Conservation (phyloP, 495 filamentous ascomycete species). For the Tuber aestivum region DNA sequence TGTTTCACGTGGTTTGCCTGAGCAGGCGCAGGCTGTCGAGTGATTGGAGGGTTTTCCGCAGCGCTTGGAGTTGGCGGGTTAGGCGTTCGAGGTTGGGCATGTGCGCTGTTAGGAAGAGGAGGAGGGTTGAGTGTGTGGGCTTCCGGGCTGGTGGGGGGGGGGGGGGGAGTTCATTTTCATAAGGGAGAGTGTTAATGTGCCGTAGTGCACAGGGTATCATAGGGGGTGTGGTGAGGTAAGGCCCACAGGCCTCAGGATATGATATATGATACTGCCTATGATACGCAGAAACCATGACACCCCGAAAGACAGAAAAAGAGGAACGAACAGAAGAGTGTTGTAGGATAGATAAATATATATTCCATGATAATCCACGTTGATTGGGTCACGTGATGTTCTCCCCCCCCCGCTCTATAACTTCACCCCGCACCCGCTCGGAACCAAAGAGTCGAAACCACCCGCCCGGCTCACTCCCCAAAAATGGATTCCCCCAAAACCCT, state of each 20-base stretch:
- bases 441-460: not conserved
- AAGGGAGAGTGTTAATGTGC: not conserved
- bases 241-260: not conserved
- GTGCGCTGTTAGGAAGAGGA: too few species aligned
- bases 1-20: not conserved
- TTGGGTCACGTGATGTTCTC: too few species aligned
- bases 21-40: not conserved
- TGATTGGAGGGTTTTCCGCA: not conserved
- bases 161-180: not conserved
- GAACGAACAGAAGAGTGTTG: not conserved
- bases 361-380: too few species aligned
- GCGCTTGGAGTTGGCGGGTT: not conserved
- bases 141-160: not conserved
- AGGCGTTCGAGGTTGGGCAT: not conserved
- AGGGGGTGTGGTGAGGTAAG: not conserved
- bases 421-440: not conserved
- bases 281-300: too few species aligned
- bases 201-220: not conserved
- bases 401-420: too few species aligned
- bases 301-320: too few species aligned
- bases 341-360: too few species aligned
- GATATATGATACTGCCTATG: too few species aligned
- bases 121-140: not conserved
- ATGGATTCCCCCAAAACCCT: slow-evolving; percentile 53
- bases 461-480: slow-evolving; percentile 5